Conservation (phyloP, 495 filamentous ascomycete genomes). For the Aspergillus carlsbadensis region DNA sequence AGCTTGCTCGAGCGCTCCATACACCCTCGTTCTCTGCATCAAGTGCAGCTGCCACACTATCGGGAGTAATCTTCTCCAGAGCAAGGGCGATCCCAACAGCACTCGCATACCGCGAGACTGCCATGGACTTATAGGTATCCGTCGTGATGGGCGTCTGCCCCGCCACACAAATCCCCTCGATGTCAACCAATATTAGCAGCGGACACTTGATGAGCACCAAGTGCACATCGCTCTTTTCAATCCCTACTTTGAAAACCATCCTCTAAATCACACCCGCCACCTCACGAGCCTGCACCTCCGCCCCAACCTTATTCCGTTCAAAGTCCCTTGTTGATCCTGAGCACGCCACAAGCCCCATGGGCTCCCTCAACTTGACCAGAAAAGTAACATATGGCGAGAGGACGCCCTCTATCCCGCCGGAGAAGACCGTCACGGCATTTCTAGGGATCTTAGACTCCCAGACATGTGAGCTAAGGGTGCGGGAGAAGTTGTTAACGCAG, state of each 20-base stretch:
- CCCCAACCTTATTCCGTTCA: neutral
- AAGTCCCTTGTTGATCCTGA: neutral
- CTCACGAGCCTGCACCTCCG: neutral
- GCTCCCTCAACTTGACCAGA: neutral
- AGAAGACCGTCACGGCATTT: neutral
- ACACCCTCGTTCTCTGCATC: neutral
- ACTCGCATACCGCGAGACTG: neutral
- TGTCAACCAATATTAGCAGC: neutral
- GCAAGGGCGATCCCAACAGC: conserved; percentile 1
- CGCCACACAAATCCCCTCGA: neutral
- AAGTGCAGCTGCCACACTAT: neutral
- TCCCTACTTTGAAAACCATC: neutral
- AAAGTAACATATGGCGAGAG: conserved; percentile 5
- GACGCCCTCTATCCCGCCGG: conserved; percentile 3
- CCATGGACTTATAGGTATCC: conserved; percentile 10
- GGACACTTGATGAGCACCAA: conserved; percentile 5
- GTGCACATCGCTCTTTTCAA: neutral
- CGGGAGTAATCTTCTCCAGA: neutral
- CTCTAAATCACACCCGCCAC: neutral
- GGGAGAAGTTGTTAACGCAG: conserved; percentile 5
- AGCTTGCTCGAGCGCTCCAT: conserved; percentile 5
- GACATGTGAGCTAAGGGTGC: neutral
- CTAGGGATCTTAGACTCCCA: neutral
- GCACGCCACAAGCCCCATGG: neutral
- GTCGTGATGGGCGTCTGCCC: neutral